A percentile compares a stretch with the other conserved stretches of the same genome.
Evolutionary conservation across 2,329 filamentous ascomycete species (phyloP).

Genomic region (Aspergillus fumigatus): DNA sequence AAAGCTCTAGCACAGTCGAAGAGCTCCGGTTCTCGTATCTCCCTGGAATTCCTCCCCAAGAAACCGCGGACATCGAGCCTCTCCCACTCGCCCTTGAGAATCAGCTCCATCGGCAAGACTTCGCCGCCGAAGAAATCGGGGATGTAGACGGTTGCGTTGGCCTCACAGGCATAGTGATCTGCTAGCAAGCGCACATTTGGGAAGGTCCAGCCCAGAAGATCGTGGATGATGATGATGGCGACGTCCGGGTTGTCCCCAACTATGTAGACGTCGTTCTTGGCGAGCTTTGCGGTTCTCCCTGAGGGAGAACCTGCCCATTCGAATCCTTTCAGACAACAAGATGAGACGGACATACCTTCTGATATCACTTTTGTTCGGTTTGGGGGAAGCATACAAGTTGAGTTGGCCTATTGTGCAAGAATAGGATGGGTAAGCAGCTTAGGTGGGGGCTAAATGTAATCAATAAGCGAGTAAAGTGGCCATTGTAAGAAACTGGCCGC

Average conservation of each 20-base stretch:
- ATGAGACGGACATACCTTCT: neutral
- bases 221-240: constrained; percentile 37
- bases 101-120: constrained; percentile 22
- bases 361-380: neutral
- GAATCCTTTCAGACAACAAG: constrained; percentile 31
- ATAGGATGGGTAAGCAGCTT: neutral
- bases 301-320: constrained; percentile 39
- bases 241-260: constrained; percentile 30
- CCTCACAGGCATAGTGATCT: constrained; percentile 45
- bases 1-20: constrained; percentile 32
- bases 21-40: constrained; percentile 37
- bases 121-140: constrained; percentile 38
- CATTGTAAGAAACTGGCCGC: too few species aligned
- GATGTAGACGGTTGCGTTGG: constrained; percentile 45
- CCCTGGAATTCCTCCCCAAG: constrained; percentile 33
- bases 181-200: constrained; percentile 44
- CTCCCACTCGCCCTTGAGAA: constrained; percentile 23
- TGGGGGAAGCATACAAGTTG: too few species aligned
- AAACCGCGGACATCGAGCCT: constrained; percentile 40
- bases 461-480: too few species aligned
- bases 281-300: constrained; percentile 32
- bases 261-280: constrained; percentile 33
- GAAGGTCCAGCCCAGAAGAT: constrained; percentile 44
- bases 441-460: too few species aligned
- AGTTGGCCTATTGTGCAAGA: neutral